Evolutionary conservation across 2,329 filamentous ascomycete genomes (phyloP), one percentile per base, ranked within the genome.

Genomic region (Cladorrhinum sp.): DNA sequence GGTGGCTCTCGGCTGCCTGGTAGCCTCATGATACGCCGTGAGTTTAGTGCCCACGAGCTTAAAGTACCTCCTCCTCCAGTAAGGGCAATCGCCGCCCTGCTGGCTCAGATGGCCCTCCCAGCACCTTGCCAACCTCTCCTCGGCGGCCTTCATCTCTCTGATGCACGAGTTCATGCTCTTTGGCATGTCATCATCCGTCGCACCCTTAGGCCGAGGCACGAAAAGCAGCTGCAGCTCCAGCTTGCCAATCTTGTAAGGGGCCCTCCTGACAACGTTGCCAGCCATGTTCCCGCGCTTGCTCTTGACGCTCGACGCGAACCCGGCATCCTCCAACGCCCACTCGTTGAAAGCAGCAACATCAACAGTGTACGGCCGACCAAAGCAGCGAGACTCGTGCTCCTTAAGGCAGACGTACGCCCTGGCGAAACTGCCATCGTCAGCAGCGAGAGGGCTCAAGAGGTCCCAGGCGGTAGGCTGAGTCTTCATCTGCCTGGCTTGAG

Each of bases 121-220:
- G 68, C 86, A 89, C 64, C 89, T 86, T 54, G 88, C 82, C 64
- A 90, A 84, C 64, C 90, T 83, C 73, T 90, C 89, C 73, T 96
- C 92, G 1, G 94, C 92, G 57, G 94, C 91, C 75, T 90, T 91
- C 77, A 99, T 87, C 78, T 98, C 95, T 18, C 95, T 86, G 68
- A 98, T 90, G 74, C 92, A 96, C 49, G 91, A 90, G 75, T 95
- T 96, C 93, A 99, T 96, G 79, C 93, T 97, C 86, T 98, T 98
- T 58, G 95, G 95, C 92, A 99, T 97, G 68, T 98, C 94, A 16
- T 97, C 93, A 66, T 98, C 95, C 55, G 86, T 87, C 28, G 87
- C 83, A 50, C 89, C 90, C 79, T 91, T 94, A 3, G 95, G 94
- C 69, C 93, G 92, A 0, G 95, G 95, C 1, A 99, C 92, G 71